Evolutionary conservation across 1,284 basidiomycete genomes (phyloP), one percentile per base, ranked within the genome.

Genomic region (Termitomyces sp.): DNA sequence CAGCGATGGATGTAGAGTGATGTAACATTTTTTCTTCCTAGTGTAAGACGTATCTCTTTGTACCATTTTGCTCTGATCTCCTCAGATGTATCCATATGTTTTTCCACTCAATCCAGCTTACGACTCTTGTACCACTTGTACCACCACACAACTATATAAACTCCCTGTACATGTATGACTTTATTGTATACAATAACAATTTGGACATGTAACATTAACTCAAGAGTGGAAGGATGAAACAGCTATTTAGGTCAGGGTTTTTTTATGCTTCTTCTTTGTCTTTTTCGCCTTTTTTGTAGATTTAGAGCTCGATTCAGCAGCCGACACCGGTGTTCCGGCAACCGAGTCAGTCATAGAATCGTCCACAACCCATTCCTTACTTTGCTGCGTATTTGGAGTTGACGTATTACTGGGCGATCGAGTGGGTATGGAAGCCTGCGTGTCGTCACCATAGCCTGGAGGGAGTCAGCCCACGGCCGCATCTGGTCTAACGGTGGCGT

Each of bases 1-100:
- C 58, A 66, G 66, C 49, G 74, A 75, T 54, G 70, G 72, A 17
- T 76, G 74, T 66, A 69, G 65, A 56, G 59, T 72, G 57, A 75
- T 76, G 74, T 76, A 67, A 71, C 17, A 60, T 49, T 46, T 40
- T n/a, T 39, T n/a, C 21, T 31, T 21, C 7, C 5, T 26, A 19
- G 5, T 57, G 50, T 51, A 39, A 58, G 44, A 55, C 26, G 28
- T 54, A 45, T 48, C 28, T 51, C 38, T 39, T 56, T 56, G 60
- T 57, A 56, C 46, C 19, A 44, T 54, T 42, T 50, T 57, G 41
- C 45, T 42, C 49, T 36, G 33, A 61, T 40, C 24, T 59, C 28
- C 60, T 26, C 34, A 43, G 30, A 39, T 56, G 54, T 42, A 46
- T 54, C 41, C 17, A 34, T 55, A 38, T 53, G 31, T 33, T 28